Conservation (phyloP, 345 rosid species). For the Noccaea caerulescens region DNA sequence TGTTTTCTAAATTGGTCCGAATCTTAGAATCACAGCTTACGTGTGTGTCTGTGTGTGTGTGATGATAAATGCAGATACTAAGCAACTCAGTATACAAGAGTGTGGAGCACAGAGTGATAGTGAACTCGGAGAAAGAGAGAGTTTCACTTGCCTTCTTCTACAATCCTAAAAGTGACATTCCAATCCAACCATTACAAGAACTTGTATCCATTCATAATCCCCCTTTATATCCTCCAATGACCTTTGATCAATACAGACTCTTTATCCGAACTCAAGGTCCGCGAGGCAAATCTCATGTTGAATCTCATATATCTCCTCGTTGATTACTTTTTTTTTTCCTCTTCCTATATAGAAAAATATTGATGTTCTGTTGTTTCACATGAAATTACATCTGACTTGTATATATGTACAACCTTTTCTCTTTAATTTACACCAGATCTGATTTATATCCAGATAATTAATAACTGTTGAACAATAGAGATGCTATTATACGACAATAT, state of each 20-base stretch:
- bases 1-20: not conserved
- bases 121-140: slow-evolving; percentile 66
- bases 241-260: slow-evolving; percentile 82
- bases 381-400: slow-evolving; percentile 37
- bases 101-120: slow-evolving; percentile 91
- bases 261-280: slow-evolving; percentile 82
- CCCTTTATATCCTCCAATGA: slow-evolving; percentile 68
- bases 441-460: slow-evolving; percentile 4
- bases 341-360: not conserved
- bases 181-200: slow-evolving; percentile 65
- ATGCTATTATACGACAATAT: not conserved
- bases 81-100: slow-evolving; percentile 90
- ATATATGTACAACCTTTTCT: slow-evolving; percentile 10
- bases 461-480: not conserved
- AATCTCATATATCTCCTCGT: slow-evolving; percentile 54
- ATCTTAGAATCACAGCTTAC: not conserved
- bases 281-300: slow-evolving; percentile 84
- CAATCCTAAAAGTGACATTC: slow-evolving; percentile 87
- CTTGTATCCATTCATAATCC: slow-evolving; percentile 64
- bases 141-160: slow-evolving; percentile 90
- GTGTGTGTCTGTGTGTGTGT: not conserved
- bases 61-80: slow-evolving; percentile 57
- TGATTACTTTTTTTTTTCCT: slow-evolving; percentile 21
- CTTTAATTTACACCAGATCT: slow-evolving; percentile 7
- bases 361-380: slow-evolving; percentile 11